Percentiles rank a stretch among this genome's conserved stretches.
These are phyloP conservation scores for Cyberlindnera xylosilytica DNA, from an alignment of 805 yeast genomes.

Conservation along the genomic window DNA sequence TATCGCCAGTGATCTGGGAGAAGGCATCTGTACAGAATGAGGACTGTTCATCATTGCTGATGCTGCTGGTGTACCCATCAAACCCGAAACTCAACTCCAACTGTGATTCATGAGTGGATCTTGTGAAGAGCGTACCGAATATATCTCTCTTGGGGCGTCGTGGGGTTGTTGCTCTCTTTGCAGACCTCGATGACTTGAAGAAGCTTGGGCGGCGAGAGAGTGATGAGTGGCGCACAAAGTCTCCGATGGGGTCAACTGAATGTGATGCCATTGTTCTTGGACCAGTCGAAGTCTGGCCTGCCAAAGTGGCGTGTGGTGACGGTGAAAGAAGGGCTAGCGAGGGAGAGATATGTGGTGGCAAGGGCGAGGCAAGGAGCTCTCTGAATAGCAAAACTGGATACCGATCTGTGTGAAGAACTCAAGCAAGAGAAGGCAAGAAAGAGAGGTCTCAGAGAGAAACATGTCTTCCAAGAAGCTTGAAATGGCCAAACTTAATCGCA, in stretches of 20 bases:
- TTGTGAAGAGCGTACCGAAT: background rate
- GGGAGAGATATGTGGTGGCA: too few relatives aligned
- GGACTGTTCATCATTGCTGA: background rate
- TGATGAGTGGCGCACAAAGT: background rate
- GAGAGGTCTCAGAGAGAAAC: too few relatives aligned
- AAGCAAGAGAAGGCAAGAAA: too few relatives aligned
- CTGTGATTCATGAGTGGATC: background rate
- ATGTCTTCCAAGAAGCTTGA: too few relatives aligned
- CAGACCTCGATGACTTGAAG: background rate
- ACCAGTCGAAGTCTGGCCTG: too few relatives aligned
- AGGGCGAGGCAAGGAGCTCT: too few relatives aligned
- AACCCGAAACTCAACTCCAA: background rate
- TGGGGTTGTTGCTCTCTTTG: background rate
- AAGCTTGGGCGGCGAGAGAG: background rate
- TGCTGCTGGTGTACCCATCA: background rate
- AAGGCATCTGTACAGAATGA: background rate
- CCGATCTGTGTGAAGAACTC: too few relatives aligned
- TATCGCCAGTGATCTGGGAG: background rate
- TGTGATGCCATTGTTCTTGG: background rate
- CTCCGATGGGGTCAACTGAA: background rate
- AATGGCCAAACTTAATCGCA: too few relatives aligned
- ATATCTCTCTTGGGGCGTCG: background rate
- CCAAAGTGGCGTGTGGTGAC: too few relatives aligned
- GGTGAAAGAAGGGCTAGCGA: too few relatives aligned
- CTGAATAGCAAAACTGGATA: too few relatives aligned